Percentiles rank a stretch among this genome's conserved stretches.
These are phyloP conservation scores for Zasmidium citrigriseum DNA, from an alignment of 2,329 filamentous ascomycete species.

Conservation along the genomic window DNA sequence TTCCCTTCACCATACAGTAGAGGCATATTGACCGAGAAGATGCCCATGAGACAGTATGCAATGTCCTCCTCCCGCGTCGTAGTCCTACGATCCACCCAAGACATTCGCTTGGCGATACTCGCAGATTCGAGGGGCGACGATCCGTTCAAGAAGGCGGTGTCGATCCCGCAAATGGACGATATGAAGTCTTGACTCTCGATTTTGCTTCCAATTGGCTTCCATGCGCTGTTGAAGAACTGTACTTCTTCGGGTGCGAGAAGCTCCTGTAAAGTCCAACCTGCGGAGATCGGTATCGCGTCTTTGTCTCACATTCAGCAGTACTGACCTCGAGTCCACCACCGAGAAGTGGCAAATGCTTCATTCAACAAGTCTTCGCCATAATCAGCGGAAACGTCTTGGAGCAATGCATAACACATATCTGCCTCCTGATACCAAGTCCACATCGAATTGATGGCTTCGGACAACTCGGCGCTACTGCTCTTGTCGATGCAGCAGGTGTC, in stretches of 20 bases:
- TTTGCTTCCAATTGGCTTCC: not conserved
- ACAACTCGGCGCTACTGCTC: too few relatives aligned
- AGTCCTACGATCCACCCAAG: constrained; percentile 7
- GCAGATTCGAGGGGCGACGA: not conserved
- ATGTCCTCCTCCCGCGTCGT: constrained; percentile 40
- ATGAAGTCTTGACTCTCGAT: constrained; percentile 12
- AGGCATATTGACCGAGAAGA: constrained; percentile 48
- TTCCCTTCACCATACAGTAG: constrained; percentile 43
- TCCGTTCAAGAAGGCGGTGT: constrained; percentile 22
- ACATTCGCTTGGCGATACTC: constrained; percentile 18
- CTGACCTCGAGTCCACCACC: constrained; percentile 20
- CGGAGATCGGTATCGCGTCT: constrained; percentile 12
- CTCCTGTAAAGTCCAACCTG: constrained; percentile 13
- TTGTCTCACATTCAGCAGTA: constrained; percentile 16
- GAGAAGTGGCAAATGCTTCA: constrained; percentile 14
- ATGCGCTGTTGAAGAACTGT: constrained; percentile 2
- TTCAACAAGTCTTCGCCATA: constrained; percentile 27
- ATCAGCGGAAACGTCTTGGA: too few relatives aligned
- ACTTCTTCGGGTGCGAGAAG: constrained; percentile 9
- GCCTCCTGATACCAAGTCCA: too few relatives aligned
- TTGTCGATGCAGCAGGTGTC: too few relatives aligned
- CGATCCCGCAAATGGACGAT: constrained; percentile 31
- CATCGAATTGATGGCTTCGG: too few relatives aligned
- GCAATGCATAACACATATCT: too few relatives aligned
- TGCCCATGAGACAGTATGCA: constrained; percentile 48